These are phyloP conservation scores for Xerocomellus amylosporus DNA, from an alignment of 768 basidiomycete genomes.

Conservation along the genomic window DNA sequence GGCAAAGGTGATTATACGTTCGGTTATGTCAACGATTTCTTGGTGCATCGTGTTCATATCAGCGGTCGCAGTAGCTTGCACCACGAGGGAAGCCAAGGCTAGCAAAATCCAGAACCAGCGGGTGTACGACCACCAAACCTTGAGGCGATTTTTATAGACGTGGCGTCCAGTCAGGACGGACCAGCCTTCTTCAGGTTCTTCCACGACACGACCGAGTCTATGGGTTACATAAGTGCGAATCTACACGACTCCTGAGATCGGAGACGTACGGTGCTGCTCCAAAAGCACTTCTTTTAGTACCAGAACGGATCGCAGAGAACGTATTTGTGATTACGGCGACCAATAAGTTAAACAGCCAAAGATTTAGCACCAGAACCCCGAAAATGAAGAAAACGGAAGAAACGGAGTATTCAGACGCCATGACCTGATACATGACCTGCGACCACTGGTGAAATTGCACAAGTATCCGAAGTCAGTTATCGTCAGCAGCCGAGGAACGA, in stretches of 20 bases:
- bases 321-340: slow-evolving; percentile 96
- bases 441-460: slow-evolving; percentile 53
- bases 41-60: slow-evolving; percentile 46
- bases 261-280: slow-evolving; percentile 53
- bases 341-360: slow-evolving; percentile 91
- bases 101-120: slow-evolving; percentile 75
- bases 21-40: slow-evolving; percentile 56
- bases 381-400: slow-evolving; percentile 86
- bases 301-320: slow-evolving; percentile 81
- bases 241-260: background rate
- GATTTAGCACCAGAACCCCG: slow-evolving; percentile 83
- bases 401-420: slow-evolving; percentile 88
- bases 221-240: background rate
- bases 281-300: slow-evolving; percentile 90
- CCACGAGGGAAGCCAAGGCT: slow-evolving; percentile 63
- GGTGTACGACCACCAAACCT: slow-evolving; percentile 55
- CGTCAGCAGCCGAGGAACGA: background rate
- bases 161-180: slow-evolving; percentile 45
- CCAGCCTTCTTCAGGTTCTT: slow-evolving; percentile 68
- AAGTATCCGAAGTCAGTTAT: background rate
- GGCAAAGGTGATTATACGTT: slow-evolving; percentile 72
- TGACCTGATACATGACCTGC: slow-evolving; percentile 80
- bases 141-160: slow-evolving; percentile 46
- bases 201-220: slow-evolving; percentile 41
- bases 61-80: slow-evolving; percentile 68